Conservation (phyloP, 345 rosid species). For the Durio zibethinus region DNA sequence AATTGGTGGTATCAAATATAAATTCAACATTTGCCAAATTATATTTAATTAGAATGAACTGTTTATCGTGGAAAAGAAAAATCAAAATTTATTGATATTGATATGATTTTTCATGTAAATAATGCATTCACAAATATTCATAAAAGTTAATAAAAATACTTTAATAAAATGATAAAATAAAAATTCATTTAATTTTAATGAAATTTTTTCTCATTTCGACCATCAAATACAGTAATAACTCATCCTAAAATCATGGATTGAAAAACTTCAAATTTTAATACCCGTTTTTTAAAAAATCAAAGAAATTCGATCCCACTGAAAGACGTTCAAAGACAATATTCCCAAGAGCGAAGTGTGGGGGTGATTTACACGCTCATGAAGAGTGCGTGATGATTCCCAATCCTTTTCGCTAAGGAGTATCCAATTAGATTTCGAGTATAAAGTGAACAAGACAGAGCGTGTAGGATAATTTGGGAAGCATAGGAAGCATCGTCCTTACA, state of each 20-base stretch:
- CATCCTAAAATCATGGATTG: too few species aligned
- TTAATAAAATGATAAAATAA: too few species aligned
- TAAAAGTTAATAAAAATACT: too few species aligned
- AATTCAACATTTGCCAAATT: not conserved
- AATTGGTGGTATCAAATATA: not conserved
- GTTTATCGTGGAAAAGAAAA: not conserved
- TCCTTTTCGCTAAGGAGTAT: not conserved
- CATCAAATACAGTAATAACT: too few species aligned
- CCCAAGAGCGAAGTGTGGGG: not conserved
- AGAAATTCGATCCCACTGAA: too few species aligned
- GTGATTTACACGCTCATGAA: not conserved
- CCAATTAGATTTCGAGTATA: slow-evolving; percentile 31
- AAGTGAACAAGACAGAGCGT: not conserved
- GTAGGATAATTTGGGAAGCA: slow-evolving; percentile 14
- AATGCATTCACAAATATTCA: not conserved
- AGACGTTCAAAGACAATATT: not conserved
- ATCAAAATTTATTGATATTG: not conserved
- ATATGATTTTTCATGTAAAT: not conserved
- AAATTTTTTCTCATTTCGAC: too few species aligned
- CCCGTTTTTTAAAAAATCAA: too few species aligned
- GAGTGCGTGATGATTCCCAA: slow-evolving; percentile 2
- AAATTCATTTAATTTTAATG: too few species aligned
- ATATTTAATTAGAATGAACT: not conserved
- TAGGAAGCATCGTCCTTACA: slow-evolving; percentile 12
- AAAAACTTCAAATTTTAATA: too few species aligned